A percentile compares a stretch with the other conserved stretches of the same genome.
These are phyloP conservation scores for Fusarium brachygibbosum DNA, from an alignment of 2,329 filamentous ascomycete species.

Conservation along the genomic window DNA sequence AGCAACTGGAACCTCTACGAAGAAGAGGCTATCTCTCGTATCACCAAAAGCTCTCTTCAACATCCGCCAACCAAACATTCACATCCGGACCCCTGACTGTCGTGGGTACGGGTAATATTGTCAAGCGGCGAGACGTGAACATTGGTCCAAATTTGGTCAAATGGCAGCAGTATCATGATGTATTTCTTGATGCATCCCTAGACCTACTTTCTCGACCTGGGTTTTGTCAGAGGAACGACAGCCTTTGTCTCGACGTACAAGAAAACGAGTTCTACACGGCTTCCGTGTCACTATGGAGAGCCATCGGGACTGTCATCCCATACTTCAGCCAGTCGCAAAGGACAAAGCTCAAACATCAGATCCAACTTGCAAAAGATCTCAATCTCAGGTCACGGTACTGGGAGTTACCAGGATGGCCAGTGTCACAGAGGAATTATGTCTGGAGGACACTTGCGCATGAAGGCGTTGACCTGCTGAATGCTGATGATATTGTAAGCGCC, in stretches of 20 bases:
- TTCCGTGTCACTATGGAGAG: slow-evolving; percentile 66
- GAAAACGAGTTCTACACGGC: slow-evolving; percentile 74
- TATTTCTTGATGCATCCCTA: slow-evolving; percentile 76
- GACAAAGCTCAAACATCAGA: slow-evolving; percentile 57
- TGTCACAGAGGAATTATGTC: slow-evolving; percentile 66
- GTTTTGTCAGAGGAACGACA: slow-evolving; percentile 23
- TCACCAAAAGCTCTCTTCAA: slow-evolving; percentile 58
- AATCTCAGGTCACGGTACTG: slow-evolving; percentile 72
- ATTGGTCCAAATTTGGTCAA: slow-evolving; percentile 20
- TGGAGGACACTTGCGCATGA: slow-evolving; percentile 68
- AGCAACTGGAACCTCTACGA: slow-evolving; percentile 67
- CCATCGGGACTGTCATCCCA: slow-evolving; percentile 62
- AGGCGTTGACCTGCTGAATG: slow-evolving; percentile 71
- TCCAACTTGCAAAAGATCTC: slow-evolving; percentile 62
- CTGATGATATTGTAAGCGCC: slow-evolving; percentile 68
- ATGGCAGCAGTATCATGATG: slow-evolving; percentile 60
- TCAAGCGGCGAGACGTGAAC: slow-evolving; percentile 39
- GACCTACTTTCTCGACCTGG: slow-evolving; percentile 51
- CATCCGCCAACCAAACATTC: slow-evolving; percentile 55
- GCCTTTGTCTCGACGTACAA: slow-evolving; percentile 14
- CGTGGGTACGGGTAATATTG: slow-evolving; percentile 72
- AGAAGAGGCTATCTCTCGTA: slow-evolving; percentile 68
- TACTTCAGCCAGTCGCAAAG: slow-evolving; percentile 59
- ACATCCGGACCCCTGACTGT: slow-evolving; percentile 70
- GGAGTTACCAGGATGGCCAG: slow-evolving; percentile 71